Evolutionary conservation across 768 basidiomycete species (phyloP), one percentile per base, ranked within the genome.

Genomic region (Flagelloscypha sp.): DNA sequence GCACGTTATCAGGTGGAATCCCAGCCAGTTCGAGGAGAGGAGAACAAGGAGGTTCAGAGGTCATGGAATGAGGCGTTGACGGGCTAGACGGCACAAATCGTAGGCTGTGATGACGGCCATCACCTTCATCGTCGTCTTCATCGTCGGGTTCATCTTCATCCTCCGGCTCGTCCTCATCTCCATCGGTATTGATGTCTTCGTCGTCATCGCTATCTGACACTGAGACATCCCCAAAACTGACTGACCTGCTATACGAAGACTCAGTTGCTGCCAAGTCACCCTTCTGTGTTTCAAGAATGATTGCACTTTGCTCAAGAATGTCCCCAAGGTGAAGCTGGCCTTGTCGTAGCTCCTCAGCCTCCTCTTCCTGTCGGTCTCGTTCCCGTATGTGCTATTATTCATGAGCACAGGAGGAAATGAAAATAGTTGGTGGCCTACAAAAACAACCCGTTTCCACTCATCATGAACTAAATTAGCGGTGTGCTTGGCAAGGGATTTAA

Each of bases 371-470:
- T 23, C 81, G 64, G 42, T 77, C 69, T 47, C 79, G 72, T 40
- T 85, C 79, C 4, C 84, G 76, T 12, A 90, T 70, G 57, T 86
- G 76, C 84, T 86, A 42, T 12, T 35, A 29, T 5, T 38, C 33
- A 27, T 16, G 17, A 37, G 37, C 16, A 35, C 10, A 33, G 22
- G 9, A 43, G 15, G 12, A 20, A 25, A n/a, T 12, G 9, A 37
- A 13, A 21, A 37, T 4, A 35, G 34, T 34, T 7, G 34, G 11
- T 12, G 4, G 70, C 86, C 50, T 49, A 85, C 86, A 47, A 78
- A 77, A 29, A 92, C 76, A 6, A 86, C 92, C 50, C 85, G 78
- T 56, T 82, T 84, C 93, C 93, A 97, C 50, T 89, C 83, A 6
- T 66, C 68, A 20, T 72, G 67, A 19, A 95, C 76, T 48, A 77